phyloP scores from a whole-genome alignment of 352 stramenopile genomes.

The Poterioochromonas sp. region DNA sequence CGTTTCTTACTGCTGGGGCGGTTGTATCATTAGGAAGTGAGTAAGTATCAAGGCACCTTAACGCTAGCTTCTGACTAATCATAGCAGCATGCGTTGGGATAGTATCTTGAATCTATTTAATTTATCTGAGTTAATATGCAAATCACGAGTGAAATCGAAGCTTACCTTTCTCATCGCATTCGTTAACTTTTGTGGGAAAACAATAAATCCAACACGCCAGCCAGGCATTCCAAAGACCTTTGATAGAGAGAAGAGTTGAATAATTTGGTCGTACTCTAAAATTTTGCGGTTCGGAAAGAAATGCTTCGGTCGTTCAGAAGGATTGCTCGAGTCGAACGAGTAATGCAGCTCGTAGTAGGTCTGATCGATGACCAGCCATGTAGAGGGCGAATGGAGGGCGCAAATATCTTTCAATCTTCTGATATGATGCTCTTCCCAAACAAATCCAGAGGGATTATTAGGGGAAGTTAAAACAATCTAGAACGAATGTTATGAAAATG shows the following conservation, averaged over 20 bases:
- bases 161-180: conserved; percentile 50
- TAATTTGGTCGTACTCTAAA: conserved; percentile 44
- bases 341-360: conserved; percentile 68
- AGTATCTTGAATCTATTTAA: conserved; percentile 56
- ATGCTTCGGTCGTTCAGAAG: not conserved
- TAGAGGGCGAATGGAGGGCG: conserved; percentile 28
- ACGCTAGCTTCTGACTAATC: conserved; percentile 58
- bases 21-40: conserved; percentile 34
- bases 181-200: conserved; percentile 44
- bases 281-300: conserved; percentile 31
- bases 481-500: not conserved
- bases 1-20: not conserved
- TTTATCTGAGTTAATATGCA: too few species aligned
- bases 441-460: conserved; percentile 60
- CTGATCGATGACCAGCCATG: conserved; percentile 65
- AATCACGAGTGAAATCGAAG: not conserved
- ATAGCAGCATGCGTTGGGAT: conserved; percentile 60
- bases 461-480: conserved; percentile 60
- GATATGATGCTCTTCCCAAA: conserved; percentile 49
- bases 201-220: conserved; percentile 49
- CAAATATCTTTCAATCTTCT: conserved; percentile 54
- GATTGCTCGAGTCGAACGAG: conserved; percentile 38
- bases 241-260: conserved; percentile 65
- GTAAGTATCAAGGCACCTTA: conserved; percentile 50
- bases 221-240: conserved; percentile 60